Evolutionary conservation across 208 protist genomes (phyloP), one percentile per base, ranked within the genome.

Genomic region (Leishmania tarentolae): DNA sequence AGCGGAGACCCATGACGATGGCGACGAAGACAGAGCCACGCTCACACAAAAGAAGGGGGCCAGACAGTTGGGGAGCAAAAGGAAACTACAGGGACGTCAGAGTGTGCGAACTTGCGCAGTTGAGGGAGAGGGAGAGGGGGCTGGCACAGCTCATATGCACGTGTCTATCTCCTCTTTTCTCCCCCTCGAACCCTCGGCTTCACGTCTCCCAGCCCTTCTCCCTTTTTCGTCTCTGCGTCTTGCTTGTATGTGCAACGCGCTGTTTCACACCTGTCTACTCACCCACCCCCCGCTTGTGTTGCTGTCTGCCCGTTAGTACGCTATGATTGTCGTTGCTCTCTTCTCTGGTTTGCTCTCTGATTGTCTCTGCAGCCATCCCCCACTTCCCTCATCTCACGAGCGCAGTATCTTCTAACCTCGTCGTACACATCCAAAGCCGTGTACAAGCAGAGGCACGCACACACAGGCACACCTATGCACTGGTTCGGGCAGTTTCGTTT

Each of bases 171-270:
- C 31, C 61, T 42, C 31, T 11, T 40, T 13, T n/a, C 19, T 59
- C 24, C 0, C 24, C 13, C 15, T 59, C 56, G 56, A n/a, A 6
- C n/a, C 1, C 31, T 78, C 21, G 37, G 42, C 69, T 35, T 74
- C 46, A 8, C 40, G 6, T 50, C 71, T 13, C 50, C 40, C 44
- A 56, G 50, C 66, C 66, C 28, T 75, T 75, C 50, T 76, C 73
- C 37, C 70, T 65, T 24, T 78, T 81, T 72, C 17, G 75, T 83
- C 68, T 86, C 31, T 63, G 11, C 77, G 28, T 40, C 56, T 74
- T 70, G 79, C 75, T 63, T 82, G 47, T 85, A 75, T 84, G 28
- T 50, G 24, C n/a, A 15, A 6, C n/a, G 21, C 21, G 21, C 9
- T 35, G 21, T 63, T 63, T 35, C 15, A 15, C 50, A 17, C 9